These are phyloP conservation scores for Setaria viridis DNA, from an alignment of 202 grass and related monocot species.

Conservation along the genomic window DNA sequence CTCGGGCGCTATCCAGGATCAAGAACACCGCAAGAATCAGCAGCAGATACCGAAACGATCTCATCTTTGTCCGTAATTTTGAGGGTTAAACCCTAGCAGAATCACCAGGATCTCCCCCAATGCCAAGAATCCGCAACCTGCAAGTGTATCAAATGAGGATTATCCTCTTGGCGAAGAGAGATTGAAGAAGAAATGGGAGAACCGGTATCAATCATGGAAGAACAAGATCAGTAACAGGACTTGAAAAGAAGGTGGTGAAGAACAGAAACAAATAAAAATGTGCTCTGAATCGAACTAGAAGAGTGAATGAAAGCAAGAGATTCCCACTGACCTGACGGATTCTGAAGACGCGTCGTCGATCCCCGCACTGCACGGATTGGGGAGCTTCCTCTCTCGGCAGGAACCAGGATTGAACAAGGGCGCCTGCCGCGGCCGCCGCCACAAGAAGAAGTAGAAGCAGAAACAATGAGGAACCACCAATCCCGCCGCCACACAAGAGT, in stretches of 20 bases:
- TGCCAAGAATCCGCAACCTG: slow-evolving; percentile 1
- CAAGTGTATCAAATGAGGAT: background rate
- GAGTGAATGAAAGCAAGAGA: background rate
- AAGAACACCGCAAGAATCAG: slow-evolving; percentile 37
- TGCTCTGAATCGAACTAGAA: background rate
- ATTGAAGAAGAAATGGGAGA: background rate
- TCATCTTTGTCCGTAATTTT: slow-evolving; percentile 47
- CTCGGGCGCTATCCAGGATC: background rate
- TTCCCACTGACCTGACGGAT: slow-evolving; percentile 19
- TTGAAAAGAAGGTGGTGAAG: too few species aligned
- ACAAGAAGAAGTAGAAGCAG: background rate
- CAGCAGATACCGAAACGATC: slow-evolving; percentile 8
- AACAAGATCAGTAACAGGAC: background rate
- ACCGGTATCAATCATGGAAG: background rate
- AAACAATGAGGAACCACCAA: background rate
- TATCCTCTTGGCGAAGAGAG: background rate
- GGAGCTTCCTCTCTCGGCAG: background rate
- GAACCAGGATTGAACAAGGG: background rate
- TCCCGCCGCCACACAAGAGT: background rate
- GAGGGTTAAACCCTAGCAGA: background rate
- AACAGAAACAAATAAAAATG: too few species aligned
- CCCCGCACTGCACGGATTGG: background rate
- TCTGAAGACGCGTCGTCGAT: background rate
- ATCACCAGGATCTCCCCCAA: background rate
- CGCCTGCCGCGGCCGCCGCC: background rate